Conservation (phyloP, 2,329 filamentous ascomycete genomes). For the Colletotrichum musicola region DNA sequence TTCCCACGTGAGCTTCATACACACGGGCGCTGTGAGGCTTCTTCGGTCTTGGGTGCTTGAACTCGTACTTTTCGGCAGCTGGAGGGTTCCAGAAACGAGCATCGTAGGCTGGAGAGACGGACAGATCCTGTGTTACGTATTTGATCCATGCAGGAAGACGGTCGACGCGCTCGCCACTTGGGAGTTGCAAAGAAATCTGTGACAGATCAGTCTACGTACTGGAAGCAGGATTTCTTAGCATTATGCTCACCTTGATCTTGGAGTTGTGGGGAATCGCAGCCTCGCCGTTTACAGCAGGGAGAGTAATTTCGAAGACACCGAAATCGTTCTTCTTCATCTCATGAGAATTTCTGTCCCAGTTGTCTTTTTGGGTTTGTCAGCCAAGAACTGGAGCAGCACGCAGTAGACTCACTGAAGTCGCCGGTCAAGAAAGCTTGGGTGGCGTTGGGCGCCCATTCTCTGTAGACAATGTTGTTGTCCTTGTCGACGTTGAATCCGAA, state of each 20-base stretch:
- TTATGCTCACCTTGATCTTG: conserved; percentile 84
- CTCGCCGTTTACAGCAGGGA: conserved; percentile 80
- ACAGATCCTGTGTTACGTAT: conserved; percentile 93
- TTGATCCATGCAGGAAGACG: conserved; percentile 97
- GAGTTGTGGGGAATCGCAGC: conserved; percentile 91
- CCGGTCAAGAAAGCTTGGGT: conserved; percentile 87
- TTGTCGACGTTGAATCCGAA: conserved; percentile 87
- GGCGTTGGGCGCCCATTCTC: conserved; percentile 97
- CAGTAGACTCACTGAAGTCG: conserved; percentile 83
- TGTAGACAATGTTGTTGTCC: conserved; percentile 88
- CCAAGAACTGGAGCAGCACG: not conserved
- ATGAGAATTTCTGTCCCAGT: conserved; percentile 86
- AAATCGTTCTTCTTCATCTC: conserved; percentile 89
- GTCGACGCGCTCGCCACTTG: conserved; percentile 84
- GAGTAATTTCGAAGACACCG: conserved; percentile 86
- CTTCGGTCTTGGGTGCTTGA: conserved; percentile 85
- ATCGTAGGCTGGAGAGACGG: conserved; percentile 92
- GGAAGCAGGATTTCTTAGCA: not conserved
- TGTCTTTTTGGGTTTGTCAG: conserved; percentile 65
- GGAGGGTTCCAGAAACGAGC: conserved; percentile 98
- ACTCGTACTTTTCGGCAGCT: conserved; percentile 78
- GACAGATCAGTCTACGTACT: not conserved
- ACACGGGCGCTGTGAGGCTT: conserved; percentile 90
- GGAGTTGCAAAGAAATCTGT: conserved; percentile 86
- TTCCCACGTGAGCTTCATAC: conserved; percentile 99